Evolutionary conservation across 2,329 filamentous ascomycete genomes (phyloP).

Genomic region (Penicillium sp.): DNA sequence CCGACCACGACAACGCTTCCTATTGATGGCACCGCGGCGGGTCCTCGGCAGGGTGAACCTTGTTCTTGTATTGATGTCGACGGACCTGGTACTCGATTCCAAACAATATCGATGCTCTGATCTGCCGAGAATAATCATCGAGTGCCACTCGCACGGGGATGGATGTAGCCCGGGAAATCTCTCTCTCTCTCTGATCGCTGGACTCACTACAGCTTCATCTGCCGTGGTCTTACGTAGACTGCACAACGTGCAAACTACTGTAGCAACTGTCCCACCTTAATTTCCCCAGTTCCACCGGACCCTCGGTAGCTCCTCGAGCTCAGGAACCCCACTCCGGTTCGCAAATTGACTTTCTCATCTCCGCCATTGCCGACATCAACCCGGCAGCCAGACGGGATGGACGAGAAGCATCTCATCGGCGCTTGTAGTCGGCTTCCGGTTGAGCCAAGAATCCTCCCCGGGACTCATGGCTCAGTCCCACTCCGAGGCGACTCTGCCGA

Average conservation of each 20-base stretch:
- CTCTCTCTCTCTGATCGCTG: too few relatives aligned
- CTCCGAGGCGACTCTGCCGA: conserved; percentile 8
- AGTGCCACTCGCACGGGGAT: too few relatives aligned
- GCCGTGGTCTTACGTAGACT: not conserved
- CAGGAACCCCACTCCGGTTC: not conserved
- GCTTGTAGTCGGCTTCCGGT: not conserved
- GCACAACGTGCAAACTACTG: not conserved
- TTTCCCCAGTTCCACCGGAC: not conserved
- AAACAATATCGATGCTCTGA: too few relatives aligned
- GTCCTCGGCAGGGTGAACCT: not conserved
- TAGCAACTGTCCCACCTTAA: too few relatives aligned
- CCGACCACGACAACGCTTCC: not conserved
- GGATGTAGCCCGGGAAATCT: too few relatives aligned
- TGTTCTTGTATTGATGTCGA: not conserved
- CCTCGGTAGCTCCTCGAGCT: too few relatives aligned
- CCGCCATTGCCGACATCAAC: not conserved
- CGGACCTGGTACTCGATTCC: too few relatives aligned
- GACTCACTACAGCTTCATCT: too few relatives aligned
- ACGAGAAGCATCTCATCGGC: not conserved
- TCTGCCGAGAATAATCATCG: too few relatives aligned
- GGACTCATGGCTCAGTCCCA: too few relatives aligned
- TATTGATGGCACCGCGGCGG: conserved; percentile 1
- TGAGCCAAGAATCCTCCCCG: not conserved
- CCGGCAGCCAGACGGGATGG: not conserved
- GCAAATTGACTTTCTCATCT: not conserved